These are phyloP conservation scores for Rhodotorula sp. DNA, from an alignment of 1,284 basidiomycete species.

Conservation along the genomic window DNA sequence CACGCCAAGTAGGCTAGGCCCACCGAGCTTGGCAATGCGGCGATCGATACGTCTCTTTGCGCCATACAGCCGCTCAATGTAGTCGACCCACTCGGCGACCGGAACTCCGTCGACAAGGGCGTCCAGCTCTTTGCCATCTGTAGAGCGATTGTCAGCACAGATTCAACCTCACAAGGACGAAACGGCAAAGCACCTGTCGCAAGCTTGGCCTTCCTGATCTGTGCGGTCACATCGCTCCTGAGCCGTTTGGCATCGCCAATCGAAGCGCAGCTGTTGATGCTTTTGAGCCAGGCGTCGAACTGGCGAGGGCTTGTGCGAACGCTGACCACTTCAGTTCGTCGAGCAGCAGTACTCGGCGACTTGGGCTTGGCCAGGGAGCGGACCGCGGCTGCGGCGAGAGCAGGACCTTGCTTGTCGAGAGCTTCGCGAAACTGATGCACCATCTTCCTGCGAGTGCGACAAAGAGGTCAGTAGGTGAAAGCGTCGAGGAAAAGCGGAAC, in stretches of 20 bases:
- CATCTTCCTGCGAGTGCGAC: slow-evolving; percentile 48
- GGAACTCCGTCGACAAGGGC: slow-evolving; percentile 73
- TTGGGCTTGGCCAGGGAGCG: neutral
- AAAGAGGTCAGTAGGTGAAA: neutral
- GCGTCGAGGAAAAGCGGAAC: neutral
- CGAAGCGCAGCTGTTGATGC: slow-evolving; percentile 76
- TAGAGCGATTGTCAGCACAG: neutral
- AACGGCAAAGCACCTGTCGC: slow-evolving; percentile 48
- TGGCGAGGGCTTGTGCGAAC: slow-evolving; percentile 59
- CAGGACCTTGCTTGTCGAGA: slow-evolving; percentile 47
- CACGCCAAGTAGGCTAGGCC: slow-evolving; percentile 43
- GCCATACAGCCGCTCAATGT: slow-evolving; percentile 81
- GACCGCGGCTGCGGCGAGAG: neutral
- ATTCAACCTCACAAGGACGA: neutral
- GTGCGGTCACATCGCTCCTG: slow-evolving; percentile 83
- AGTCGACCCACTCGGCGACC: slow-evolving; percentile 60
- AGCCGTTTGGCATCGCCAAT: slow-evolving; percentile 83
- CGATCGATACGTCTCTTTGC: slow-evolving; percentile 83
- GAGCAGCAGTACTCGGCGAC: neutral
- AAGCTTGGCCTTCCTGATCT: slow-evolving; percentile 75
- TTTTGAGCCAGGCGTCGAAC: slow-evolving; percentile 84
- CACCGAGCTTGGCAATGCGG: slow-evolving; percentile 75
- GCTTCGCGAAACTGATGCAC: slow-evolving; percentile 58
- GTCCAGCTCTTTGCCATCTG: slow-evolving; percentile 51
- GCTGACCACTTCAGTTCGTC: slow-evolving; percentile 44